Evolutionary conservation across 2,329 filamentous ascomycete genomes (phyloP).

Genomic region (Stenocarpella maydis): DNA sequence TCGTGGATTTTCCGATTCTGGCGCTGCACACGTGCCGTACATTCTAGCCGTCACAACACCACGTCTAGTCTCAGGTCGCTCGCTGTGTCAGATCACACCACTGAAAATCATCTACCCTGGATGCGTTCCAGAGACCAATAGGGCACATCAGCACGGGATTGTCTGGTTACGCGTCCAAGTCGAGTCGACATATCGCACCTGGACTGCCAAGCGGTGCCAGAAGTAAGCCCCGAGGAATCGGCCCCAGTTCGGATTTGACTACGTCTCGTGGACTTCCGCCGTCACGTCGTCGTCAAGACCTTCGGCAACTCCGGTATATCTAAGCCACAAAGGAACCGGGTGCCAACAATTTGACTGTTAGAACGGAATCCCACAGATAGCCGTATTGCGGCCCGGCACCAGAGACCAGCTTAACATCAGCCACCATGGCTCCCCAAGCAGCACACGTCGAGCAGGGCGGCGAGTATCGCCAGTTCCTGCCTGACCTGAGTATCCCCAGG

Average conservation of each 20-base stretch:
- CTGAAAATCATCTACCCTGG: not conserved
- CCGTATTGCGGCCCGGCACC: not conserved
- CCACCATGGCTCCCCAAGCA: conserved; percentile 22
- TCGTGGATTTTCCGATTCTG: not conserved
- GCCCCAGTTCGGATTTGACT: conserved; percentile 28
- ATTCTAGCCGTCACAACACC: not conserved
- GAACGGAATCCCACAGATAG: no score
- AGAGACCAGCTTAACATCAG: not conserved
- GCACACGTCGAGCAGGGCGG: conserved; percentile 35
- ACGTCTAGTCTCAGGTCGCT: not conserved
- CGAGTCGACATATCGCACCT: conserved; percentile 5
- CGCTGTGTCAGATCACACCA: not conserved
- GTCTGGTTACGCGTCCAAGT: not conserved
- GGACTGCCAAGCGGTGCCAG: conserved; percentile 17
- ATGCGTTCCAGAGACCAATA: not conserved
- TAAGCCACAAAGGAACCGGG: no score
- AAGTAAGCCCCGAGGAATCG: conserved; percentile 30
- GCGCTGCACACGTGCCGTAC: not conserved
- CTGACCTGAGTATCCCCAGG: conserved; percentile 66
- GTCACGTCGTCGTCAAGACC: not conserved
- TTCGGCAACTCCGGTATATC: not conserved
- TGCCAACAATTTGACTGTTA: not conserved
- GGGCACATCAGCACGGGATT: not conserved
- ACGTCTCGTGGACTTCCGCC: conserved; percentile 10
- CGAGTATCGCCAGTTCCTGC: conserved; percentile 66